phyloP scores from a whole-genome alignment of 2,329 filamentous ascomycete genomes.

The Hypoxylon sp. region DNA sequence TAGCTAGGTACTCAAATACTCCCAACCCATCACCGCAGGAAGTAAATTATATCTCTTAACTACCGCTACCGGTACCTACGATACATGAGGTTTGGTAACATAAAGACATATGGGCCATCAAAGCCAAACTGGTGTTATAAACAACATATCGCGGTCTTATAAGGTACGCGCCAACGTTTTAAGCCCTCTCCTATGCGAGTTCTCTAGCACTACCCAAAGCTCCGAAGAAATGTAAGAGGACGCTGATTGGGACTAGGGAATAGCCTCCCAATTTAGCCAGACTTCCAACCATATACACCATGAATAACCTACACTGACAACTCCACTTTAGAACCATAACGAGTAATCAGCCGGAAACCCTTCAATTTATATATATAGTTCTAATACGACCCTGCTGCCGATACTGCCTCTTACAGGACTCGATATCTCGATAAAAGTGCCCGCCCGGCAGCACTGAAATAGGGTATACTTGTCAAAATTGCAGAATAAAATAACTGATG shows the following conservation, averaged over 20 bases:
- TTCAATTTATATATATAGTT: slow-evolving; percentile 5
- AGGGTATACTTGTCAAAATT: not conserved
- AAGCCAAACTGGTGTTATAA: not conserved
- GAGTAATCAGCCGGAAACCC: slow-evolving; percentile 10
- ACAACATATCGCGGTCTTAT: not conserved
- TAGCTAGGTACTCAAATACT: no score
- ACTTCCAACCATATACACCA: slow-evolving; percentile 2
- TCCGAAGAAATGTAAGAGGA: not conserved
- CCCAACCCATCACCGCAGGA: no score
- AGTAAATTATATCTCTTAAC: no score
- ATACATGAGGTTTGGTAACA: no score
- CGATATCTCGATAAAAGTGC: not conserved
- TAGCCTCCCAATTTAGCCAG: slow-evolving; percentile 32
- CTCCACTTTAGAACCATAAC: not conserved
- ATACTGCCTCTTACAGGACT: not conserved
- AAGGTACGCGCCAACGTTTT: not conserved
- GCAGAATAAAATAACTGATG: not conserved
- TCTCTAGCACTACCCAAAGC: not conserved
- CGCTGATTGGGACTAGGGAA: slow-evolving; percentile 23
- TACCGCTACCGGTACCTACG: no score
- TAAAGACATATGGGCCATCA: not conserved
- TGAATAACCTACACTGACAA: not conserved
- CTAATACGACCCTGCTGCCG: not conserved
- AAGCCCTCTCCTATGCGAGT: not conserved
- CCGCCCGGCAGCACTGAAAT: not conserved